phyloP scores from a whole-genome alignment of 1,284 basidiomycete species.

The Pseudozyma sp. region DNA sequence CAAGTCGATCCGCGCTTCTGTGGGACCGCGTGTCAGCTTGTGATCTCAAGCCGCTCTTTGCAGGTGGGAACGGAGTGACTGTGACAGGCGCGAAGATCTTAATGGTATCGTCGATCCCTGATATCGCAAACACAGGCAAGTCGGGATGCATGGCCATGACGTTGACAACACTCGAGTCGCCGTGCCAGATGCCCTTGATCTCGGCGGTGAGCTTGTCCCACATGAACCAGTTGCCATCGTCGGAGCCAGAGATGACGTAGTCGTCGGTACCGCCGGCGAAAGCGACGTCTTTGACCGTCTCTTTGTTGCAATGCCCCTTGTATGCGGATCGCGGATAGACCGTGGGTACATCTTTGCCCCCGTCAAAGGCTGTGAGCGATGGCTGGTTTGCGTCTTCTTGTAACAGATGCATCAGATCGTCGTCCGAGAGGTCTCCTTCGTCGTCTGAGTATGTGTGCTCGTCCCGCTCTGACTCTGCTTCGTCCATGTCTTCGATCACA shows the following conservation, averaged over 20 bases:
- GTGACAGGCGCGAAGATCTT: conserved; percentile 80
- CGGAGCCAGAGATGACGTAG: conserved; percentile 85
- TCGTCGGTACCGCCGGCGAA: conserved; percentile 83
- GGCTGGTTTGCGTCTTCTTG: neutral
- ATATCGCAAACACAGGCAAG: conserved; percentile 82
- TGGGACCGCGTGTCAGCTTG: neutral
- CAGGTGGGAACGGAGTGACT: conserved; percentile 18
- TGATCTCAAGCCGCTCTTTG: conserved; percentile 5
- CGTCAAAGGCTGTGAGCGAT: neutral
- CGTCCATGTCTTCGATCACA: neutral
- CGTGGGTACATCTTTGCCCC: conserved; percentile 69
- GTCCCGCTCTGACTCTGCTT: conserved; percentile 1
- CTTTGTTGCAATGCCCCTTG: conserved; percentile 81
- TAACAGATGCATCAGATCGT: conserved; percentile 13
- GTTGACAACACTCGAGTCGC: conserved; percentile 74
- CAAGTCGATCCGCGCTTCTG: conserved; percentile 22
- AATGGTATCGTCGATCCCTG: conserved; percentile 87
- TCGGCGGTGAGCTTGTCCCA: conserved; percentile 68
- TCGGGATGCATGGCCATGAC: conserved; percentile 83
- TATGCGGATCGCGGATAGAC: conserved; percentile 79
- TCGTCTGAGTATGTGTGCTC: conserved; percentile 6
- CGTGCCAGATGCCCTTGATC: conserved; percentile 51
- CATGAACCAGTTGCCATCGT: conserved; percentile 81
- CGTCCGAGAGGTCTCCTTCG: conserved; percentile 12
- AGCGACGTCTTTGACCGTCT: conserved; percentile 92